A percentile compares a stretch with the other conserved stretches of the same genome.
phyloP scores from a whole-genome alignment of 139 green algal species.

The Chlamydomonas applanata region DNA sequence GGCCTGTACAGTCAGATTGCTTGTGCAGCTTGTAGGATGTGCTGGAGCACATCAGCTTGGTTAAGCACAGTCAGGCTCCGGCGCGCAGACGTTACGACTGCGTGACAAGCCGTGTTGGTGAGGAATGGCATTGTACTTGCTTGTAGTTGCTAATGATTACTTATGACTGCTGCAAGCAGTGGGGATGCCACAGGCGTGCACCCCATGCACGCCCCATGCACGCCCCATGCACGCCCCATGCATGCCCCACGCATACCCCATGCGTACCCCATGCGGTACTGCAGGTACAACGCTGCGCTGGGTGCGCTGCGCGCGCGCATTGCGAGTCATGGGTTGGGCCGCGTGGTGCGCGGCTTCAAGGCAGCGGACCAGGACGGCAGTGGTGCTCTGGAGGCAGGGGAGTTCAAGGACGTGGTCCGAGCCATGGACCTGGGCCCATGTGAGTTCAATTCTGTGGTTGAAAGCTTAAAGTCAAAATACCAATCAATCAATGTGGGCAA shows the following conservation, averaged over 20 bases:
- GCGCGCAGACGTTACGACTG: no score
- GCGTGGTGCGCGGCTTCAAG: not conserved
- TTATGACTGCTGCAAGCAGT: not conserved
- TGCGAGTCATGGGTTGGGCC: not conserved
- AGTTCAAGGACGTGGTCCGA: constrained; percentile 7
- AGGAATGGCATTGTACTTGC: no score
- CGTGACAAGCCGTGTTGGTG: no score
- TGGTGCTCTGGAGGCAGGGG: not conserved
- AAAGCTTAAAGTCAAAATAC: not conserved
- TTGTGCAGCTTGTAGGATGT: no score
- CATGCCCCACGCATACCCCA: not conserved
- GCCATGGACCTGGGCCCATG: not conserved
- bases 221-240: no score
- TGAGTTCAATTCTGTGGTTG: not conserved
- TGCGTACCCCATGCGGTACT: not conserved
- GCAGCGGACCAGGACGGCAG: not conserved
- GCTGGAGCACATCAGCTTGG: no score
- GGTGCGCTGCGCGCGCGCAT: not conserved
- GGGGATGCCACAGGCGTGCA: not conserved
- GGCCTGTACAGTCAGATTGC: no score
- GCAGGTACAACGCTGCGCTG: constrained; percentile 7
- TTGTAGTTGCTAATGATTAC: not conserved
- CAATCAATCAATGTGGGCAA: not conserved
- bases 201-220: no score
- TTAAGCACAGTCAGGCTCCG: no score